Evolutionary conservation across 148 eudicot species (phyloP), one percentile per base, ranked within the genome.

Genomic region (Drosera capensis): DNA sequence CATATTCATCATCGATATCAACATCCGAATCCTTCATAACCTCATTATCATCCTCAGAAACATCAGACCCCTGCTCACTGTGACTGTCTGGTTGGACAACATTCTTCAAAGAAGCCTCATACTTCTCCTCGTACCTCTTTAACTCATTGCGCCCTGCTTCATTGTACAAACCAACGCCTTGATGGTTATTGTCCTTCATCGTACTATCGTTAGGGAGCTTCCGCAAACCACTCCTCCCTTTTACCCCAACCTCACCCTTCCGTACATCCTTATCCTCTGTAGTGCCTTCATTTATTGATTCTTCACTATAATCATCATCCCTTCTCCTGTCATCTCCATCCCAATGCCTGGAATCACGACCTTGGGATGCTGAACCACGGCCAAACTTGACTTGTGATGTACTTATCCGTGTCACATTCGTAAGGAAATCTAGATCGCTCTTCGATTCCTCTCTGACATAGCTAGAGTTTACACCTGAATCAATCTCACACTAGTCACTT

Each of bases 251-350:
- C 37, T 40, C 59, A 62, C 35, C 68, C 42, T 77, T 70, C 61
- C 31, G 48, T 48, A 40, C 68, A 63, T 63, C 65, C 43, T 39
- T 70, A 42, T 40, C 43, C 52, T 24, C 64, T 46, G 20, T 43
- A 20, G 46, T 64, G 64, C 63, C 42, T 52, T 65, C 71, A 56
- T 68, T 58, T 48, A 60, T 31, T 36, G 56, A 78, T 45, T 80
- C 87, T 67, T 84, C 99, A 52, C 51, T 64, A 43, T 90, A 85
- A 59, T 85, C 99, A n/a, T 71, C 93, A 71, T 80, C 99, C 64
- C 99, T 80, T 63, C 93, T 80, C 70, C 99, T 72, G 63, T 90
- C 99, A 68, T 90, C 99, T 48, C 67, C 64, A 63, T 90, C 99
- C 99, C 99, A 90, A 59, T 90, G 65, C 46, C 95, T 68, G 52